Evolutionary conservation across 345 rosid species (phyloP).

Genomic region (Citrus unshiu): DNA sequence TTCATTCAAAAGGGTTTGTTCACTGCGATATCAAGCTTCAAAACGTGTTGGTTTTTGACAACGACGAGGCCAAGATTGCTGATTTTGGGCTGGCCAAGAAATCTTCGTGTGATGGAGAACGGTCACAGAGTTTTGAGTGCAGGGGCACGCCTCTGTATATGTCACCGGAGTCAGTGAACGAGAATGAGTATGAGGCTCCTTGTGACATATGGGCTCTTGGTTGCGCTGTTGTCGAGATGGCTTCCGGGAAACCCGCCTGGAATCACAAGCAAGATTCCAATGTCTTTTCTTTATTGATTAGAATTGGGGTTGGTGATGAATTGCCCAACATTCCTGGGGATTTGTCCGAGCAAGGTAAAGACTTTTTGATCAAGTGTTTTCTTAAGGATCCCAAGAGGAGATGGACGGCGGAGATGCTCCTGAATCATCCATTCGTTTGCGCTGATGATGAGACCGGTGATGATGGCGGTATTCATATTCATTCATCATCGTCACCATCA

Average conservation of each 20-base stretch:
- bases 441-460: conserved; percentile 23
- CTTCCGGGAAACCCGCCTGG: conserved; percentile 69
- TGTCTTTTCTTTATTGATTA: conserved; percentile 40
- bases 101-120: conserved; percentile 5
- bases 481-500: background rate
- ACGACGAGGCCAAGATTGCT: conserved; percentile 49
- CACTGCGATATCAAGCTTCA: conserved; percentile 69
- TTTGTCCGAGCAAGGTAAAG: conserved; percentile 65
- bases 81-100: conserved; percentile 78
- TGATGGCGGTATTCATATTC: background rate
- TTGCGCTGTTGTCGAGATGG: conserved; percentile 73
- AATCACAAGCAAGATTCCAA: conserved; percentile 24
- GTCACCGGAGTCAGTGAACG: conserved; percentile 72
- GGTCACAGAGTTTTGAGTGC: conserved; percentile 26
- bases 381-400: conserved; percentile 49
- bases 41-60: conserved; percentile 49
- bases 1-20: conserved; percentile 63
- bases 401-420: conserved; percentile 78
- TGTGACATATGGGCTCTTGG: conserved; percentile 90
- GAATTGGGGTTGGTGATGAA: conserved; percentile 55
- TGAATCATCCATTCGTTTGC: conserved; percentile 60
- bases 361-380: conserved; percentile 65
- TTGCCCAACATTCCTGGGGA: conserved; percentile 52
- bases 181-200: conserved; percentile 59
- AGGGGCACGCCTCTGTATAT: conserved; percentile 77